A percentile compares a stretch with the other conserved stretches of the same genome.
Evolutionary conservation across 371 early-diverging fungal genomes (phyloP).

Genomic region (Apophysomyces sp.): DNA sequence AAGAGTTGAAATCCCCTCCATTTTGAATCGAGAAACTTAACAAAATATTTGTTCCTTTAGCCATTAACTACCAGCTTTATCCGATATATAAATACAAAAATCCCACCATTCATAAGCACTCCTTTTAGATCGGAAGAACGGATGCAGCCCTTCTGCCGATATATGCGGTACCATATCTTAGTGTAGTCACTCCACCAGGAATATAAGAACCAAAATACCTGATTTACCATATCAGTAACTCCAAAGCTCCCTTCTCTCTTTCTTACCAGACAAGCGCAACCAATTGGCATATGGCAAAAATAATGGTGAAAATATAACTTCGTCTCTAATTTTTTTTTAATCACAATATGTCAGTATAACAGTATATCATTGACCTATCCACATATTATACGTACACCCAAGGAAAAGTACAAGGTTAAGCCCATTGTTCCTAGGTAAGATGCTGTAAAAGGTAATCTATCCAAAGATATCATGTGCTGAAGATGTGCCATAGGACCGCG

Average conservation of each 20-base stretch:
- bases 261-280: slow-evolving; percentile 63
- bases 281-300: slow-evolving; percentile 59
- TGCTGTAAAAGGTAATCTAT: slow-evolving; percentile 59
- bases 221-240: background rate
- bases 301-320: slow-evolving; percentile 51
- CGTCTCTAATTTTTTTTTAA: slow-evolving; percentile 29
- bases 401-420: slow-evolving; percentile 58
- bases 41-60: too few species aligned
- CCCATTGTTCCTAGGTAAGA: slow-evolving; percentile 63
- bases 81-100: too few species aligned
- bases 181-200: slow-evolving; percentile 50
- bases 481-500: slow-evolving; percentile 65
- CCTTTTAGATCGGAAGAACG: slow-evolving; percentile 39
- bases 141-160: slow-evolving; percentile 50
- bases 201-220: slow-evolving; percentile 57
- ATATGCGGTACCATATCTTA: slow-evolving; percentile 46
- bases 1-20: too few species aligned
- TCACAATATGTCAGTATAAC: too few species aligned
- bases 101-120: background rate
- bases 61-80: too few species aligned
- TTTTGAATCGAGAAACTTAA: too few species aligned
- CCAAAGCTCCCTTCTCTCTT: background rate
- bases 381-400: slow-evolving; percentile 44
- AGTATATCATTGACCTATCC: background rate
- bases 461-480: slow-evolving; percentile 57